These are phyloP conservation scores for Diaporthe batatas DNA, from an alignment of 2,329 filamentous ascomycete species.

Conservation along the genomic window DNA sequence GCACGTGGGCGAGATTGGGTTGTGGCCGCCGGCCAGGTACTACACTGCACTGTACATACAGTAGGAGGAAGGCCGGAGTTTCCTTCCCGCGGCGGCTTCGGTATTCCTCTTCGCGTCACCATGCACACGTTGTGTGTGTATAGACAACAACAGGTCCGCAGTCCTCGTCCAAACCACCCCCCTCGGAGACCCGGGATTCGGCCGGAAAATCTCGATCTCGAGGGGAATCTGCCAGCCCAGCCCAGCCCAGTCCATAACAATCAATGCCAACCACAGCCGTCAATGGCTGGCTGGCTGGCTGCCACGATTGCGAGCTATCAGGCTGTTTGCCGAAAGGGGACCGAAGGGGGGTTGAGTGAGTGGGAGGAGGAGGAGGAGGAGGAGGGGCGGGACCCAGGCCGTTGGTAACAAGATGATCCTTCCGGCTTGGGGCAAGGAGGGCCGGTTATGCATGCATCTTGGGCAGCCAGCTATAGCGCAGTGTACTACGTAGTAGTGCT, in stretches of 20 bases:
- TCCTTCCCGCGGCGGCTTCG: background rate
- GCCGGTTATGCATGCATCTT: slow-evolving; percentile 1
- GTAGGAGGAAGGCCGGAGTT: background rate
- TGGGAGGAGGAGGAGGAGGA: background rate
- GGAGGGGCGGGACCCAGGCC: slow-evolving; percentile 18
- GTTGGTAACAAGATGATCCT: slow-evolving; percentile 16
- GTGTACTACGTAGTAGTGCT: background rate
- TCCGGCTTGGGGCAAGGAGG: slow-evolving; percentile 7
- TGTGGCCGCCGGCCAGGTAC: no score
- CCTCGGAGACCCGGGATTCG: slow-evolving; percentile 15
- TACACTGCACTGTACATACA: no score
- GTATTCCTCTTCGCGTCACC: no score
- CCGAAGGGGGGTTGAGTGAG: no score
- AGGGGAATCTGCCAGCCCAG: background rate
- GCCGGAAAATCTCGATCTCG: slow-evolving; percentile 11
- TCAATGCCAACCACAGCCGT: background rate
- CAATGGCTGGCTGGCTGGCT: slow-evolving; percentile 1
- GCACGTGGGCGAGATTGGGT: background rate
- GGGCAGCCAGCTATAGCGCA: slow-evolving; percentile 1
- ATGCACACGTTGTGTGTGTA: background rate
- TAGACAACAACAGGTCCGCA: background rate
- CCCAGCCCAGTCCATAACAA: background rate
- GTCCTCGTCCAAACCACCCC: background rate
- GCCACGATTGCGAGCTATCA: background rate
- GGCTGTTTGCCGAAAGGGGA: background rate